Base-by-base conservation (phyloP, 1,284 basidiomycete genomes). In the Ustilago xerochloae region DNA sequence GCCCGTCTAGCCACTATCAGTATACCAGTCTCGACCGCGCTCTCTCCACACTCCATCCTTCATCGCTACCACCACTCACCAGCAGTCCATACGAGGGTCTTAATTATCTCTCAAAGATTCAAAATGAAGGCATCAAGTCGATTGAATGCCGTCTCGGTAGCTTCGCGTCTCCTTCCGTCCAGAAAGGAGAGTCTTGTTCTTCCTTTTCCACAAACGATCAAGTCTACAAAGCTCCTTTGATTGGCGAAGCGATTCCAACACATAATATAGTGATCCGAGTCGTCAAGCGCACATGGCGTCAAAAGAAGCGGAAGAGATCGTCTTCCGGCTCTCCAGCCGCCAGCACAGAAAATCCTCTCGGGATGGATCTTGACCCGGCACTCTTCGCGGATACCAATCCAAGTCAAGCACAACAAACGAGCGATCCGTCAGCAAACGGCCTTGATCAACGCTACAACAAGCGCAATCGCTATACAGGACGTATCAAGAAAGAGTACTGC, bases 401-500 rank as follows among this genome's bases (percentile, higher is more conserved):
- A 13, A 15, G 15, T 15, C n/a, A 20, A 46, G 33, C 35, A n/a
- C n/a, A n/a, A n/a, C n/a, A n/a, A n/a, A n/a, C n/a, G n/a, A n/a
- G n/a, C 41, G 15, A 30, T 41, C 30, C 10, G 29, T 3, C 46
- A 22, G n/a, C 2, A 26, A 24, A 18, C 12, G 32, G 32, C 32
- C 32, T 10, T n/a, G 10, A 33, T 39, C 28, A 12, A 20, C 29
- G 6, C 6, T n/a, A 13, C 41, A 29, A 22, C 35, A 51, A 62
- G 10, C 35, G 36, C 22, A 35, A 26, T 24, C 51, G 63, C 0
- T 73, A 67, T 26, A 64, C 64, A 4, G 67, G 63, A 10, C 52
- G 56, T 12, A 85, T 86, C 26, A 83, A 84, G n/a, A 71, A 87
- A 32, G 74, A 87, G 26, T 98, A 93, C 84, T 91, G 88, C 1